Base-by-base conservation (phyloP, 2,329 filamentous ascomycete species). In the Ampelomyces quisqualis region DNA sequence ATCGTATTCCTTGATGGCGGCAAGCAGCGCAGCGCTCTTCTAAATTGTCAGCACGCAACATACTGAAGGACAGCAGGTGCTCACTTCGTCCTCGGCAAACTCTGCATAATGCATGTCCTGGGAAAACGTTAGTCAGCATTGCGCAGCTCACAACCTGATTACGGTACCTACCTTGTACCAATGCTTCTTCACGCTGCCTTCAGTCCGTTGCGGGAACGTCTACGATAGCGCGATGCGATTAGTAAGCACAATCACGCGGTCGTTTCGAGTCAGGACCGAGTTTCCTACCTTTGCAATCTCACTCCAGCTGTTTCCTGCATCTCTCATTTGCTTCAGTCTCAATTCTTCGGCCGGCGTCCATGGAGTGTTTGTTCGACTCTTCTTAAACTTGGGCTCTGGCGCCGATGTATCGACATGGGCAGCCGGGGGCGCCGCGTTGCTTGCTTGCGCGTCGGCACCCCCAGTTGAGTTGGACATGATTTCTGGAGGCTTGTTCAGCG, bases 71-170 rank as follows among this genome's bases (percentile, higher is more conserved):
- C 22, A 28, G 31, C 31, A 22, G 20, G 41, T 53, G 53, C 57
- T 71, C 74, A 94, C 89, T 82, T 96, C 93, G 64, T 97, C 90
- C 75, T 96, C 91, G 34, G 88, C 90, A 68, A 98, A 97, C 67
- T 97, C 93, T 53, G 93, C 93, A 68, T 97, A 97, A 67, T 98
- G 93, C 93, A 98, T 98, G 60, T 98, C 93, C 88, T 93, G 60
- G 46, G 43, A 30, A 20, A 43, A 37, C 32, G n/a, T 36, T 40
- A 31, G 48, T 67, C 45, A 68, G 61, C 48, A 13, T 44, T 34
- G 15, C 3, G 11, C 21, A 5, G 10, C 8, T 4, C 18, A n/a
- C 17, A n/a, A 24, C 22, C 10, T 15, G 13, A 15, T 15, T 5
- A 18, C 9, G 5, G 32, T 34, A 51, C 72, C 40, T 74, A 89